phyloP scores from a whole-genome alignment of 352 stramenopile genomes.

The Globisporangium takayamanum region DNA sequence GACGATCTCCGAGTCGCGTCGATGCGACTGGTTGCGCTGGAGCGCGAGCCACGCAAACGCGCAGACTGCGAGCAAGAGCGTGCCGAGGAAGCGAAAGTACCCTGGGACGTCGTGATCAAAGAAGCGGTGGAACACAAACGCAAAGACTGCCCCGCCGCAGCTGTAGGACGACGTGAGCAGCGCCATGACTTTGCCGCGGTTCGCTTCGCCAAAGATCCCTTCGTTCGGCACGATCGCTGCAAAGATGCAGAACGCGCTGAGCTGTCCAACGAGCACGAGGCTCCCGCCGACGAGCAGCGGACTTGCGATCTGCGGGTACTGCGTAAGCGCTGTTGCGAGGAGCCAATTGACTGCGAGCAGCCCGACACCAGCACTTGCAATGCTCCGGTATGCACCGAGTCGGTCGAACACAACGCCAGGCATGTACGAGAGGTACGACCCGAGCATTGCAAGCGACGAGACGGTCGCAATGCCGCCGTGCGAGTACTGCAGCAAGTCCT shows the following conservation, averaged over 20 bases:
- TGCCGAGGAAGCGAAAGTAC: constrained; percentile 72
- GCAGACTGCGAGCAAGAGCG: constrained; percentile 38
- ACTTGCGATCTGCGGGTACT: constrained; percentile 30
- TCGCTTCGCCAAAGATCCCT: constrained; percentile 57
- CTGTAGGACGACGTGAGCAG: constrained; percentile 68
- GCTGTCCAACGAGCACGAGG: constrained; percentile 54
- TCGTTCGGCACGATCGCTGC: constrained; percentile 75
- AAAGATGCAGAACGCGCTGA: constrained; percentile 72
- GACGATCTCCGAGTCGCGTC: constrained; percentile 38
- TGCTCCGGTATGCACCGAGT: constrained; percentile 52
- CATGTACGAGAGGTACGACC: constrained; percentile 72
- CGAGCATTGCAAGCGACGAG: constrained; percentile 67
- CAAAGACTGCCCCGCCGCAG: constrained; percentile 69
- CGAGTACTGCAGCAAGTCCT: constrained; percentile 64
- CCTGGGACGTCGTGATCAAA: constrained; percentile 59
- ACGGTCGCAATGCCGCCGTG: constrained; percentile 70
- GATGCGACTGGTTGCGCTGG: constrained; percentile 24
- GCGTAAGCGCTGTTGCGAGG: constrained; percentile 38
- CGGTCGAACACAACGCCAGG: constrained; percentile 67
- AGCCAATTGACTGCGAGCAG: constrained; percentile 36
- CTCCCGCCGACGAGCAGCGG: constrained; percentile 43
- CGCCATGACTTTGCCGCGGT: constrained; percentile 77
- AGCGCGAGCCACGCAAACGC: constrained; percentile 48
- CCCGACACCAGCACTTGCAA: constrained; percentile 34
- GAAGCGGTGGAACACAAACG: constrained; percentile 52